phyloP scores from a whole-genome alignment of 1,139 yeast genomes.

The Geotrichum fermentans region DNA sequence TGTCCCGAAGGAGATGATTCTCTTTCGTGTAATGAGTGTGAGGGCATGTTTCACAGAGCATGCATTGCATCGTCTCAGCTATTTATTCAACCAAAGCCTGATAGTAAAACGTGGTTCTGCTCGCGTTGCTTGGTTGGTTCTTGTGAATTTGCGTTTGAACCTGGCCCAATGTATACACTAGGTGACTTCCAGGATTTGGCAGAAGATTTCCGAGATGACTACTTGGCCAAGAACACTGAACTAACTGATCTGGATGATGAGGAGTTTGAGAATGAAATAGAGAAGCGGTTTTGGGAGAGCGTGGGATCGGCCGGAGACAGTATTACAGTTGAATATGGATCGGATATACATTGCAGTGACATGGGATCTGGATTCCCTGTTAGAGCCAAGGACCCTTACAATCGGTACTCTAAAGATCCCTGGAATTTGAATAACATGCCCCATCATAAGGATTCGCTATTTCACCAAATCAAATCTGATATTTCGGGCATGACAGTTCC shows the following conservation, averaged over 20 bases:
- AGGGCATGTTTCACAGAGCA: constrained; percentile 14
- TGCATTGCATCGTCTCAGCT: constrained; percentile 16
- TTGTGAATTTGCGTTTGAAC: constrained; percentile 87
- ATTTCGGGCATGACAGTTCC: constrained; percentile 46
- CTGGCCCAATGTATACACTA: constrained; percentile 57
- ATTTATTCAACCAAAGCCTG: constrained; percentile 6
- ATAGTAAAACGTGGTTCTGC: constrained; percentile 60
- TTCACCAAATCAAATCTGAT: constrained; percentile 43
- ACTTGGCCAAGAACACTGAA: constrained; percentile 49
- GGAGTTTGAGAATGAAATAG: constrained; percentile 28
- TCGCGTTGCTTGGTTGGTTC: constrained; percentile 78
- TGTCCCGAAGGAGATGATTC: constrained; percentile 2
- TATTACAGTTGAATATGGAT: constrained; percentile 49
- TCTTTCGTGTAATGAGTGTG: constrained; percentile 14
- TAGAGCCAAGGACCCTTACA: constrained; percentile 31
- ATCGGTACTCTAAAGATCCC: constrained; percentile 43
- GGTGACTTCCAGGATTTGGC: constrained; percentile 59
- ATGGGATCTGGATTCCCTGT: constrained; percentile 53
- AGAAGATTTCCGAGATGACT: constrained; percentile 43
- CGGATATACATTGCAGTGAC: constrained; percentile 42
- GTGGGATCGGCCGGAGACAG: constrained; percentile 39
- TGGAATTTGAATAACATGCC: constrained; percentile 75
- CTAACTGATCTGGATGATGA: constrained; percentile 26
- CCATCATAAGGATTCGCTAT: constrained; percentile 50
- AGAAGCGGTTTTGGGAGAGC: constrained; percentile 38